Evolutionary conservation across 73 alveolate genomes (phyloP).

Genomic region (Paramecium tetraurelia): DNA sequence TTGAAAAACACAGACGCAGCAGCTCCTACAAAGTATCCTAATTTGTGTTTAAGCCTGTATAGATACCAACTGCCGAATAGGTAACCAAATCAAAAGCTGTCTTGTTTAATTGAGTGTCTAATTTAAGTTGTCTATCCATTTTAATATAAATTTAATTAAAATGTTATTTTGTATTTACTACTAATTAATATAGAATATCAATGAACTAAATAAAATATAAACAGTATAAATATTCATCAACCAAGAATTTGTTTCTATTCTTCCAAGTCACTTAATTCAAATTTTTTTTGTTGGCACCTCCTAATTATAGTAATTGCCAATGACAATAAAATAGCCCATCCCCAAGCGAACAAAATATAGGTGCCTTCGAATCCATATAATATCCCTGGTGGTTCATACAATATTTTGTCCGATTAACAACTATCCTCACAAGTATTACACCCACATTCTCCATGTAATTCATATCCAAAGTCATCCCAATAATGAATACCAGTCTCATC

Average conservation of each 20-base stretch:
- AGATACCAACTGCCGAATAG: background rate
- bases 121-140: background rate
- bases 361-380: conserved; percentile 48
- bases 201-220: background rate
- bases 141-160: background rate
- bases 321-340: conserved; percentile 47
- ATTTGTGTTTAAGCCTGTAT: background rate
- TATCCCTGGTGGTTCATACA: conserved; percentile 38
- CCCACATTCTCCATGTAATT: conserved; percentile 47
- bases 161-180: background rate
- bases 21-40: background rate
- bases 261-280: background rate
- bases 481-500: conserved; percentile 41
- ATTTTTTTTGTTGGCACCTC: background rate
- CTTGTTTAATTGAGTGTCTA: conserved; percentile 6
- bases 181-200: background rate
- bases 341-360: conserved; percentile 40
- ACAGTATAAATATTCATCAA: background rate
- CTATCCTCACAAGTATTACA: conserved; percentile 61
- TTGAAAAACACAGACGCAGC: background rate
- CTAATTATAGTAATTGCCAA: conserved; percentile 20
- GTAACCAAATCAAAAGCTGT: background rate
- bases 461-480: conserved; percentile 57
- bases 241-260: background rate
- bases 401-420: conserved; percentile 40